Conservation (phyloP, 352 stramenopile genomes). For the Pythium dissimile region DNA sequence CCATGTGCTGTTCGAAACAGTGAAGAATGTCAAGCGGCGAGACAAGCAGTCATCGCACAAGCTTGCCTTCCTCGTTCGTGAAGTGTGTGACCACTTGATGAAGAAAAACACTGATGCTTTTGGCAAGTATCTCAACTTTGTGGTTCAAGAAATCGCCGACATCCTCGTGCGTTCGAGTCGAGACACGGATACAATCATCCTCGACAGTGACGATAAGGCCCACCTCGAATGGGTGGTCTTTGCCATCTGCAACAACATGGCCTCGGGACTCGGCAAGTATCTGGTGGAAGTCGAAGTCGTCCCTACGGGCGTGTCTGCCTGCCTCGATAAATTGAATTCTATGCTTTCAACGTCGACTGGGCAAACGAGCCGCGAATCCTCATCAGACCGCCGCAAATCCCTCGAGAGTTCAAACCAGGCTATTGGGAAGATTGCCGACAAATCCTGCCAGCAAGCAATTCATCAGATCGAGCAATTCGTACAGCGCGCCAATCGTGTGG, state of each 20-base stretch:
- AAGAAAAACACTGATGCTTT: conserved; percentile 52
- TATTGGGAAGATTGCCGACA: conserved; percentile 3
- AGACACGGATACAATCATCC: conserved; percentile 1
- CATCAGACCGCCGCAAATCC: no score
- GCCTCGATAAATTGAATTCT: conserved; percentile 70
- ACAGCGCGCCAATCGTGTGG: conserved; percentile 35
- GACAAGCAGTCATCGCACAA: conserved; percentile 19
- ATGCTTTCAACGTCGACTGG: conserved; percentile 35
- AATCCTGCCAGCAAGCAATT: conserved; percentile 17
- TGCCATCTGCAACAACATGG: conserved; percentile 72
- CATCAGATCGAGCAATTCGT: conserved; percentile 67
- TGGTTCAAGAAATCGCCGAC: conserved; percentile 74
- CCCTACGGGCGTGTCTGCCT: conserved; percentile 46
- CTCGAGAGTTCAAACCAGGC: not conserved
- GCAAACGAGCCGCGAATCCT: no score
- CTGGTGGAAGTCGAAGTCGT: conserved; percentile 64
- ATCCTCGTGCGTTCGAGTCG: conserved; percentile 37
- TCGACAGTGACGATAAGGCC: conserved; percentile 54
- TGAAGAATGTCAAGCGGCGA: conserved; percentile 27
- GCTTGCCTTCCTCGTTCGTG: conserved; percentile 55
- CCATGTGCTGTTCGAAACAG: conserved; percentile 65
- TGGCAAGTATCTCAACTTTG: conserved; percentile 75
- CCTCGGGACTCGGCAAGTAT: conserved; percentile 65
- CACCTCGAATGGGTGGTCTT: conserved; percentile 80
- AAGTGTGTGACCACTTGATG: conserved; percentile 65